Base-by-base conservation (phyloP, 2,329 filamentous ascomycete species). In the Fusarium sp. region DNA sequence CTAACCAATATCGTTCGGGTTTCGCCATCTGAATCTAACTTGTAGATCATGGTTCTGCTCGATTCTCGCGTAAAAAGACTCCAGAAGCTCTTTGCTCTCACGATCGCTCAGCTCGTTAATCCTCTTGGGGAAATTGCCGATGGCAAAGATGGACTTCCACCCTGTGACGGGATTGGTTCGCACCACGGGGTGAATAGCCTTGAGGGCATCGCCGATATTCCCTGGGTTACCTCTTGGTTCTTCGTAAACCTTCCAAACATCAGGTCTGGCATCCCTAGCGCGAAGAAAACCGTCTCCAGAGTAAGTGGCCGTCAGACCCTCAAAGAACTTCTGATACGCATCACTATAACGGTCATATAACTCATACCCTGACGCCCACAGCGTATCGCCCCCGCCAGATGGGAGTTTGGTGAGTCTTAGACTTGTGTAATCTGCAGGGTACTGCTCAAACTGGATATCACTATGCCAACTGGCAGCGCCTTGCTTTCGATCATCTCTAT, bases 111-210 rank as follows among this genome's bases (percentile, higher is more conserved):
- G 45, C 10, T 79, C 82, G 53, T 84, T 83, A 66, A 85, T 81
- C 19, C 79, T 74, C 24, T 73, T 75, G 10, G 81, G 78, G 52
- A 83, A 80, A 5, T 76, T 77, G 3, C 82, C 82, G 10, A 84
- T 73, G 1, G 81, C 77, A 52, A 79, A 83, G 28, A 83, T 60
- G 0, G 78, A 78, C 70, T 83, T 89, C 87, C 87, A 89, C 0
- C 87, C 87, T 0, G 87, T 89, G 0, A 89, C 86, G 0, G 87
- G 87, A 54, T 90, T 88, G 0, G 87, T 89, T 13, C 87, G 81
- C 7, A 89, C 79, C 1, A 89, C 82, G 1, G 87, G 86, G 62
- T 89, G 87, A 1, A 81, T 76, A 0, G 86, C 82, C 11, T 70
- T 73, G 35, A 89, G 76, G 6, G 82, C 77, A 19, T 71, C 76